Evolutionary conservation across 805 yeast genomes (phyloP), one percentile per base, ranked within the genome.

Genomic region (Wilhelminamyces savonicus): DNA sequence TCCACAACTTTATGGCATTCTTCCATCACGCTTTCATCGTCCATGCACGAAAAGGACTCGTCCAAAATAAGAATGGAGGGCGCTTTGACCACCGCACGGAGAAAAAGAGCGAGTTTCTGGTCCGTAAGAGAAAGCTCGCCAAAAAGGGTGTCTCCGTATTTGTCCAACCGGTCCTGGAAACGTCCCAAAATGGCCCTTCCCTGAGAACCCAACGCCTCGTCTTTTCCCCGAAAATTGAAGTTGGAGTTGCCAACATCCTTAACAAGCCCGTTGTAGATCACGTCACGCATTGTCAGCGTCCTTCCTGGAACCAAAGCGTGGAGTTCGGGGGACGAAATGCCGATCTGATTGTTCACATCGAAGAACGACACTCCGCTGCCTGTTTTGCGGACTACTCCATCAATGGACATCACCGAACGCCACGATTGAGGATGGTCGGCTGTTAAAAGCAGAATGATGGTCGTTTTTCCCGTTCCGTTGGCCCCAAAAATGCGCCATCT

Each of bases 401-500:
- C 69, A 26, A 86, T 62, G 6, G 61, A 55, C 14, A 92, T 68
- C 14, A 70, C 74, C 4, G 75, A 69, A 41, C 76, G 79, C 97
- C 97, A 90, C 2, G 96, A 79, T 56, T 90, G 96, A 1, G 98
- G 98, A 51, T 90, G 98, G 45, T 90, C 98, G 4, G 95, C 87
- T 0, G 95, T 87, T 17, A 90, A 66, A 26, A 92, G 53, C 2
- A 97, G 76, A 11, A 92, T 56, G 15, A 90, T 57, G 0, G 98
- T 92, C 2, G 96, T 83, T 52, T 90, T 90, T 0, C 98, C 98
- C 0, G 94, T 71, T 1, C 98, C 98, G 42, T 92, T 90, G 34
- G 76, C 74, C 2, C 98, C 98, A 33, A 81, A 62, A 18, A 90
- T 67, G 49, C 92, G 94, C 94, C 97, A 86, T 46, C 74, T 79